Conservation (phyloP, 305 asterid genomes). For the Lippia alba region DNA sequence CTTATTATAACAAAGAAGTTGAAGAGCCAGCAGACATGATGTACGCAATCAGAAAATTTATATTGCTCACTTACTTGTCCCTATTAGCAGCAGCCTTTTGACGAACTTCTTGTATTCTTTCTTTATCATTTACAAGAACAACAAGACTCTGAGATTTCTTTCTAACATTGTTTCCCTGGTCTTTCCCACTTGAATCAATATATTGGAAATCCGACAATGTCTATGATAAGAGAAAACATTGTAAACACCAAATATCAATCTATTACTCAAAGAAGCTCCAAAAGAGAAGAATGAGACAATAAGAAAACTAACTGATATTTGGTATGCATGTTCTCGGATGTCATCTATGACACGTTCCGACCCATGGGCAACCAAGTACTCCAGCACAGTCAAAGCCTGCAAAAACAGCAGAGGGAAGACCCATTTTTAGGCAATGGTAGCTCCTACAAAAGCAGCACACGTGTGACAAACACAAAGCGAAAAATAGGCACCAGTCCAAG, state of each 20-base stretch:
- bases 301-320: conserved; percentile 77
- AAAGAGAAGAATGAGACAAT: conserved; percentile 26
- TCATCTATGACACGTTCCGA: conserved; percentile 96
- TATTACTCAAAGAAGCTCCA: conserved; percentile 11
- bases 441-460: conserved; percentile 19
- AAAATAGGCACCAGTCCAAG: conserved; percentile 11
- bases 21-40: conserved; percentile 23
- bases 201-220: conserved; percentile 93
- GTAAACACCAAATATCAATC: conserved; percentile 25
- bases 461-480: conserved; percentile 22
- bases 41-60: conserved; percentile 28
- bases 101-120: conserved; percentile 91
- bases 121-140: conserved; percentile 93
- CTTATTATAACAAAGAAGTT: conserved; percentile 3
- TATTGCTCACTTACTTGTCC: conserved; percentile 72
- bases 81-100: conserved; percentile 84
- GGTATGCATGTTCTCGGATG: conserved; percentile 94
- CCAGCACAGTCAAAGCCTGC: conserved; percentile 92
- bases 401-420: conserved; percentile 33
- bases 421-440: conserved; percentile 20
- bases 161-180: conserved; percentile 93
- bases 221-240: conserved; percentile 48
- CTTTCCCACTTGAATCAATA: conserved; percentile 89
- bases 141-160: conserved; percentile 94
- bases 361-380: conserved; percentile 95